phyloP scores from a whole-genome alignment of 768 basidiomycete species.

The Xanthoconium purpureum region DNA sequence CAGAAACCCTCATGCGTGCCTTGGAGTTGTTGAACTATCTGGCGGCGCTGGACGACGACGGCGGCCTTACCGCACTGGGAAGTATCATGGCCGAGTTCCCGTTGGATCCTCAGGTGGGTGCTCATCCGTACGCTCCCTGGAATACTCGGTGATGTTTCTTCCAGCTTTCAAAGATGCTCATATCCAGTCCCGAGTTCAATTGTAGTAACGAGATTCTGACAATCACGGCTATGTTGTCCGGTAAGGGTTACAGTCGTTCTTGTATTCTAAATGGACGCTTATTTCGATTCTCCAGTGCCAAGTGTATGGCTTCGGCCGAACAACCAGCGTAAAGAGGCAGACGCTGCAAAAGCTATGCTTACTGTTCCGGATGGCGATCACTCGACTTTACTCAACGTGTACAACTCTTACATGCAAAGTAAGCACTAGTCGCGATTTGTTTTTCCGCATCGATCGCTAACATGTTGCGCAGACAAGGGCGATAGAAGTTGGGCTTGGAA shows the following conservation, averaged over 20 bases:
- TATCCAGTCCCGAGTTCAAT: slow-evolving; percentile 90
- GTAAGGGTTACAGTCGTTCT: slow-evolving; percentile 39
- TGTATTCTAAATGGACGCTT: neutral
- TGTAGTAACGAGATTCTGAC: slow-evolving; percentile 96
- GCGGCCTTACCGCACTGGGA: slow-evolving; percentile 83
- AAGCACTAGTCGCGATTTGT: slow-evolving; percentile 23
- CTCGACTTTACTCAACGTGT: slow-evolving; percentile 90
- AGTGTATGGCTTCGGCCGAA: slow-evolving; percentile 94
- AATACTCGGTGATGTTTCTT: neutral
- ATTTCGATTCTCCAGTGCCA: slow-evolving; percentile 47
- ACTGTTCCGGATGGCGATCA: slow-evolving; percentile 97
- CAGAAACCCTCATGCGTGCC: slow-evolving; percentile 96
- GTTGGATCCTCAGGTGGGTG: slow-evolving; percentile 86
- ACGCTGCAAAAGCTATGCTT: slow-evolving; percentile 83
- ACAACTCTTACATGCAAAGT: slow-evolving; percentile 89
- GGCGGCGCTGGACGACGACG: slow-evolving; percentile 90
- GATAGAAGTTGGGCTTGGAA: slow-evolving; percentile 91
- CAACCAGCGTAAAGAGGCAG: slow-evolving; percentile 85
- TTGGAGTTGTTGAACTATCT: slow-evolving; percentile 91
- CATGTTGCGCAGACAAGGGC: slow-evolving; percentile 49
- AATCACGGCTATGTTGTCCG: slow-evolving; percentile 94
- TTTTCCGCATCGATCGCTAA: neutral
- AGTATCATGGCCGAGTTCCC: slow-evolving; percentile 97
- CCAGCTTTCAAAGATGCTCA: slow-evolving; percentile 86
- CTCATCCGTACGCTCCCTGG: neutral